Base-by-base conservation (phyloP, 2,329 filamentous ascomycete genomes). In the Colletotrichum lini region DNA sequence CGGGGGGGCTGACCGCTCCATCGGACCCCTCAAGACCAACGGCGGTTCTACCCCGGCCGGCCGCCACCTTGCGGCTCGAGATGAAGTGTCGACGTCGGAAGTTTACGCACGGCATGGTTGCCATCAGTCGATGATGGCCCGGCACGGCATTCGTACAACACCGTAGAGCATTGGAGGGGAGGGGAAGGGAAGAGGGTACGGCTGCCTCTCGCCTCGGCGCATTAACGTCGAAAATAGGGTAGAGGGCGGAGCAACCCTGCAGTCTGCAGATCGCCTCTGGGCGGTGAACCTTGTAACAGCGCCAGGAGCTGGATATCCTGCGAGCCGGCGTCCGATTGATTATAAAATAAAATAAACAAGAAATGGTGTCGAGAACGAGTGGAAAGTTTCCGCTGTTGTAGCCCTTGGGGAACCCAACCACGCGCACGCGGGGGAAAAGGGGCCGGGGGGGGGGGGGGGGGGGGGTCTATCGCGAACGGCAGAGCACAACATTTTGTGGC, bases 201-300 rank as follows among this genome's bases (percentile, higher is more conserved):
- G 10, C 47, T 52, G 4, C 15, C 44, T 30, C 42, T 58, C 45
- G 64, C 38, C 56, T 57, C 44, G 40, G 65, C 68, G 65, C 68
- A 68, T 68, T 50, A 62, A 58, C 53, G 23, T 71, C 50, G 42
- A 71, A 59, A 64, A 63, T 58, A 71, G 68, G 42, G 58, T 64
- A 49, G 52, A 66, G 30, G 63, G 58, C 68, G 65, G 58, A 59
- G 56, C 54, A 64, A 45, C 59, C 59, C 57, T 53, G 50, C 23
- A 38, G 35, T 18, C 16, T 58, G 44, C 47, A 26, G 62, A 65
- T 57, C 62, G 15, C 9, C 13, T 57, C 40, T 47, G 13, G n/a
- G 26, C 62, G n/a, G n/a, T 40, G 56, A 66, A 54, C 62, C 54
- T 49, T 56, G 67, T 18, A 52, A 21, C n/a, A 52, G 16, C 26